Evolutionary conservation across 2,329 filamentous ascomycete species (phyloP).

Genomic region (Diplodia seriata): DNA sequence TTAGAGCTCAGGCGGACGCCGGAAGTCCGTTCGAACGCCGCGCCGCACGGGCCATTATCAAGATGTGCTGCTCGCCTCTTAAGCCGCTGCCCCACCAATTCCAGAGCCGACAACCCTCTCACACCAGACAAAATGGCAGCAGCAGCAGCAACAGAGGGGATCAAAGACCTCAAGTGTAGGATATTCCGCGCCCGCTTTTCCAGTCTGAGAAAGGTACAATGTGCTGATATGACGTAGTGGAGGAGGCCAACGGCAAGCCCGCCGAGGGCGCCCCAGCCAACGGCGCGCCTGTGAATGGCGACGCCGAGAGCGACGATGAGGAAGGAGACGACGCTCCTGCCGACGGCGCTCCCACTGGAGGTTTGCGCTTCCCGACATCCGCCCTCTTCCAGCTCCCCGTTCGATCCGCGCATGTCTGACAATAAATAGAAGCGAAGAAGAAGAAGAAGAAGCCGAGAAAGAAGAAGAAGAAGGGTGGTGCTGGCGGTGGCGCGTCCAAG

Average conservation of each 20-base stretch:
- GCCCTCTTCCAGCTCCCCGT: not conserved
- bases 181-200: not conserved
- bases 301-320: slow-evolving; percentile 59
- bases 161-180: slow-evolving; percentile 50
- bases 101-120: slow-evolving; percentile 12
- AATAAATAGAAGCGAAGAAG: slow-evolving; percentile 69
- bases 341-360: slow-evolving; percentile 41
- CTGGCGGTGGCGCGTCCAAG: slow-evolving; percentile 58
- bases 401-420: slow-evolving; percentile 12
- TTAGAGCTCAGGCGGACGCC: slow-evolving; percentile 14
- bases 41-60: slow-evolving; percentile 25
- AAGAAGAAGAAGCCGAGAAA: slow-evolving; percentile 82
- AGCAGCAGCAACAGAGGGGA: slow-evolving; percentile 46
- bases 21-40: slow-evolving; percentile 25
- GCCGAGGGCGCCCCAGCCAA: slow-evolving; percentile 39
- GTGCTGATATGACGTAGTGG: slow-evolving; percentile 41
- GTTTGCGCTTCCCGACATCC: slow-evolving; percentile 27
- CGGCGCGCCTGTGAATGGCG: slow-evolving; percentile 21
- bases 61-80: slow-evolving; percentile 30
- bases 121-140: slow-evolving; percentile 46
- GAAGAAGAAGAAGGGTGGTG: slow-evolving; percentile 67
- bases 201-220: too few relatives aligned
- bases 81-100: slow-evolving; percentile 10
- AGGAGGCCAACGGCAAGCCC: slow-evolving; percentile 44
- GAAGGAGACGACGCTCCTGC: slow-evolving; percentile 59